Base-by-base conservation (phyloP, 139 green algal genomes). In the Mesotaenium endlicherianum region DNA sequence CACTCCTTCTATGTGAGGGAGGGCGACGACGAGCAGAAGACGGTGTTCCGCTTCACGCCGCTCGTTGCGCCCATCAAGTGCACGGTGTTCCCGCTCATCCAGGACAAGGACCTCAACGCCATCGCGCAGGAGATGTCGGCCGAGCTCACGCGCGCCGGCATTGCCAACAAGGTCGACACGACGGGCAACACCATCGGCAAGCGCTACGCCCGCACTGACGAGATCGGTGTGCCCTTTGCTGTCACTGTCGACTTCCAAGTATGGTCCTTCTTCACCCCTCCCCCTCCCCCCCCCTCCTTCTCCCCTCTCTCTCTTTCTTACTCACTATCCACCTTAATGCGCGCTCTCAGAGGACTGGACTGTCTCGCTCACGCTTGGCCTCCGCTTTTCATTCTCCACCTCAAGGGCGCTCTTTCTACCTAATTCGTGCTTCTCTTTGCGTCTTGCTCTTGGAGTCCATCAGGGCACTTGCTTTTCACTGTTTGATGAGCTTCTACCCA, bases 51-150 rank as follows among this genome's bases (percentile, higher is more conserved):
- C 40, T 98, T 99, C 91, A 92, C 89, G 0, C 94, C 95, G 0
- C 43, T 97, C 34, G 92, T 97, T n/a, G 96, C 96, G 1, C 96
- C 96, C 50, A 91, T 96, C 86, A 99, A 99, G 92, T 94, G 90
- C 72, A 97, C 95, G 3, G 93, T 98, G 39, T 97, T 98, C 89
- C 94, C 94, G 16, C 90, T 97, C 44, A 60, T 97, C 64, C 85
- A 93, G 80, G 86, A 93, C 53, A 68, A 80, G 16, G 87, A 94
- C 74, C 87, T 98, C 4, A 92, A 95, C 43, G 86, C 87, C 38
- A n/a, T 80, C 16, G 90, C 92, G 0, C 49, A 87, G 47, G 74
- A 81, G n/a, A 77, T 98, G 49, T 89, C 82, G 1, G 68, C 68
- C 2, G 83, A 75, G 14, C 87, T 98, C 2, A 93, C 83, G 2